Base-by-base conservation (phyloP, 495 filamentous ascomycete genomes). In the Xylaria sp. region DNA sequence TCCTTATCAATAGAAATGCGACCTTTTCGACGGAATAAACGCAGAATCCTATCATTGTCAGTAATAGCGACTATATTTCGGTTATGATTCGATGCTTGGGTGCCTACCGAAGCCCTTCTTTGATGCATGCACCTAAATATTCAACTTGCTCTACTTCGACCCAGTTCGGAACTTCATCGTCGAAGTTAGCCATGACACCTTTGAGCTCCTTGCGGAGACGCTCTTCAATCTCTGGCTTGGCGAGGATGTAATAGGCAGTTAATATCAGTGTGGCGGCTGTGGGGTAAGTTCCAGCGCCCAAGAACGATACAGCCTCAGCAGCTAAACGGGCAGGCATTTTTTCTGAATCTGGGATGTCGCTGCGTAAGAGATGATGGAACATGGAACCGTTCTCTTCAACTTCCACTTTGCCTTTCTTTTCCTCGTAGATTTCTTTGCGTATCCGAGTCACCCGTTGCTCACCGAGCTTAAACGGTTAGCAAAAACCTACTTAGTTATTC, bases 91-190 rank as follows among this genome's bases (percentile, higher is more conserved):
- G 12, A 26, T 26, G 21, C 15, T 21, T 15, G 48, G 14, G 21
- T 53, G 7, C 68, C 37, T 69, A 77, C 76, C 78, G 72, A 41
- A 79, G 66, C 19, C 77, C 74, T 69, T 82, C 81, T 67, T 83
- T 82, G 72, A 82, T 78, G 26, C 81, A 64, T 0, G 81, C 80
- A 41, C 75, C 74, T 14, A 82, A 64, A 50, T 79, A 81, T 0
- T 77, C 74, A 40, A 82, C 40, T 40, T 73, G 72, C 61, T 83
- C 81, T 19, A 83, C 71, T 21, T 75, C 67, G 0, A 65, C 61
- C 73, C 78, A 77, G 6, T 71, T 70, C 1, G 80, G 77, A 3
- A 69, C 24, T 21, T 57, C 44, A 33, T 65, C 44, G 12, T 44
- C 55, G 59, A 73, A 80, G 43, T 43, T 62, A 11, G 76, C 68